A percentile compares a stretch with the other conserved stretches of the same genome.
Conservation (phyloP, 768 basidiomycete species). For the Phylloporus rhodoxanthus region DNA sequence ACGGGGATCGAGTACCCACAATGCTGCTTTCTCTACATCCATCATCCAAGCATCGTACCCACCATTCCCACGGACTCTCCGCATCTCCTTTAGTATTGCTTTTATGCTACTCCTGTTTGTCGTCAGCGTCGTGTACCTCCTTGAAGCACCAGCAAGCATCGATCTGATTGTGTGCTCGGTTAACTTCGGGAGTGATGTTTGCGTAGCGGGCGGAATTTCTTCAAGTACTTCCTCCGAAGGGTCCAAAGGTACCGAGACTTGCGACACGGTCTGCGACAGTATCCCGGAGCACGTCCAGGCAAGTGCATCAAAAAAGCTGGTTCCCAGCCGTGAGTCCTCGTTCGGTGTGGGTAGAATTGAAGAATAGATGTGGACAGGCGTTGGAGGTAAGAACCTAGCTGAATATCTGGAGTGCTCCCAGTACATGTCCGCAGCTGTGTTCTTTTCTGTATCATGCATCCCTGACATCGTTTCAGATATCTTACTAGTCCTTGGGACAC, state of each 20-base stretch:
- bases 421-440: constrained; percentile 36
- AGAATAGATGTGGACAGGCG: constrained; percentile 53
- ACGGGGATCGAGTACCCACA: constrained; percentile 77
- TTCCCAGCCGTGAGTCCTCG: background rate
- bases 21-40: constrained; percentile 31
- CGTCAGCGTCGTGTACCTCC: constrained; percentile 83
- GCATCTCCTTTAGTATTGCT: constrained; percentile 67
- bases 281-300: constrained; percentile 49
- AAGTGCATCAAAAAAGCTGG: constrained; percentile 43
- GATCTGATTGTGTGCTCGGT: constrained; percentile 77
- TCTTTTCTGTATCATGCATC: background rate
- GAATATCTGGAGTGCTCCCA: constrained; percentile 63
- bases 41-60: constrained; percentile 12
- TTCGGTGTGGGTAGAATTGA: constrained; percentile 17
- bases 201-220: constrained; percentile 48
- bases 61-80: constrained; percentile 16
- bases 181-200: constrained; percentile 51
- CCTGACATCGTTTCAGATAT: background rate
- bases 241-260: background rate
- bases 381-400: constrained; percentile 45
- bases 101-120: constrained; percentile 77
- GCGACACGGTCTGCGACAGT: constrained; percentile 38
- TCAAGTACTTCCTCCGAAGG: constrained; percentile 4
- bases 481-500: background rate
- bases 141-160: constrained; percentile 59